Base-by-base conservation (phyloP, 2,329 filamentous ascomycete genomes). In the Helicocarpus griseus region DNA sequence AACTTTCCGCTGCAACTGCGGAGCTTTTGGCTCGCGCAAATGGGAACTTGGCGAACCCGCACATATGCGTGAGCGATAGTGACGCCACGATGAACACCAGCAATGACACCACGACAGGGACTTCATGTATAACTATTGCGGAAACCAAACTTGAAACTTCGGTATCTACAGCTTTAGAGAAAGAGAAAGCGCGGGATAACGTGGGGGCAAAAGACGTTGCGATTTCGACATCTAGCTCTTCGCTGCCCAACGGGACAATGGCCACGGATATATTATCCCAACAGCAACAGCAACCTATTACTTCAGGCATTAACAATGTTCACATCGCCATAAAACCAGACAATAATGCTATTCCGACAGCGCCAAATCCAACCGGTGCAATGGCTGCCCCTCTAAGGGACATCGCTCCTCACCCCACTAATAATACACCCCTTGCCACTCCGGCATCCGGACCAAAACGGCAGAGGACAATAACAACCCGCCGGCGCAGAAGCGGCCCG, bases 1-100 rank as follows among this genome's bases (percentile, higher is more conserved):
- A 48, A 41, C 43, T 52, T 48, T 52, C 50, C 8, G 26, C 50
- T 21, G 43, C 50, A 13, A 52, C 44, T 22, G 22, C 44, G 19
- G 50, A 52, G 26, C 43, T 52, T 22, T 21, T 48, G 14, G 43
- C 43, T 21, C 41, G 50, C 11, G 43, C 36, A 17, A 52, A 43
- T 35, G 44, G 50, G 26, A 52, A 28, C 22, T 36, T 24, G 41
- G 22, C 14, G 6, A 33, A 14, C 28, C 43, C 26, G 17, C 43
- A 46, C 19, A 46, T 31, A 9, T 11, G 29, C 24, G 19, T 22
- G 5, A 47, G 44, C 29, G 19, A 47, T 17, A 36, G 14, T 19
- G 19, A 28, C 13, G 14, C 9, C 3, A 47, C 29, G 44, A 47
- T n/a, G n/a, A n/a, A n/a, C n/a, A n/a, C 14, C 29, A 35, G 21